phyloP scores from a whole-genome alignment of 176 grass and related monocot genomes.

The Bonia amplexicaulis region DNA sequence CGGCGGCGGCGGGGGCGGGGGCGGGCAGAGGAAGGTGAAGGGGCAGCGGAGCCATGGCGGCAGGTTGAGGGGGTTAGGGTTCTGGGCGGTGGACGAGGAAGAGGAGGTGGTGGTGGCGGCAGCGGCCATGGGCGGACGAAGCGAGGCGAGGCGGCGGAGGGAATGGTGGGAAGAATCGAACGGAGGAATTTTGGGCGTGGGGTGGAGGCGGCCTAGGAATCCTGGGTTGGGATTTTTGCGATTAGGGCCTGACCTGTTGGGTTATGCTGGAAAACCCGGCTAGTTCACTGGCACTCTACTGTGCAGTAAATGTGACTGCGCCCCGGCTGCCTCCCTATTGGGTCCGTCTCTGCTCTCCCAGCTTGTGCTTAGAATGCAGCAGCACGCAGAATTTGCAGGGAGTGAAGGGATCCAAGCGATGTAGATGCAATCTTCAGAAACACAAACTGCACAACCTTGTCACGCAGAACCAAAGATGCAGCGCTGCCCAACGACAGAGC shows the following conservation, averaged over 20 bases:
- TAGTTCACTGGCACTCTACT: too few relatives aligned
- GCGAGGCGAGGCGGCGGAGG: conserved; percentile 20
- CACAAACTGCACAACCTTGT: background rate
- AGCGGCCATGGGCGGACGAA: conserved; percentile 33
- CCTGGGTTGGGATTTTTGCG: too few relatives aligned
- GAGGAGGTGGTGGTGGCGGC: background rate
- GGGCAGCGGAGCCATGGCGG: conserved; percentile 31
- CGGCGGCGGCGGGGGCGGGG: background rate
- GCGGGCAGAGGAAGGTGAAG: conserved; percentile 41
- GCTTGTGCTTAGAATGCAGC: background rate
- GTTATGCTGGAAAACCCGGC: too few relatives aligned
- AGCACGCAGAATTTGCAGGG: background rate
- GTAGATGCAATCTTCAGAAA: background rate
- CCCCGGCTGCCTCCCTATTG: too few relatives aligned
- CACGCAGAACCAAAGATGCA: background rate
- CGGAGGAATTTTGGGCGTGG: background rate
- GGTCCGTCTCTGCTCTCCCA: too few relatives aligned
- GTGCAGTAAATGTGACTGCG: too few relatives aligned
- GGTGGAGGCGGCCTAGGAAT: background rate
- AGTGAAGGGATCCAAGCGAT: background rate
- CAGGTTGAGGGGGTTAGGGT: conserved; percentile 28
- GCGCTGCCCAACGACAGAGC: background rate
- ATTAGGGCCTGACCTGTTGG: too few relatives aligned
- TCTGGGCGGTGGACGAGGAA: background rate
- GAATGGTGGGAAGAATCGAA: conserved; percentile 29